Conservation (phyloP, 345 rosid genomes). For the Hibiscus syriacus region DNA sequence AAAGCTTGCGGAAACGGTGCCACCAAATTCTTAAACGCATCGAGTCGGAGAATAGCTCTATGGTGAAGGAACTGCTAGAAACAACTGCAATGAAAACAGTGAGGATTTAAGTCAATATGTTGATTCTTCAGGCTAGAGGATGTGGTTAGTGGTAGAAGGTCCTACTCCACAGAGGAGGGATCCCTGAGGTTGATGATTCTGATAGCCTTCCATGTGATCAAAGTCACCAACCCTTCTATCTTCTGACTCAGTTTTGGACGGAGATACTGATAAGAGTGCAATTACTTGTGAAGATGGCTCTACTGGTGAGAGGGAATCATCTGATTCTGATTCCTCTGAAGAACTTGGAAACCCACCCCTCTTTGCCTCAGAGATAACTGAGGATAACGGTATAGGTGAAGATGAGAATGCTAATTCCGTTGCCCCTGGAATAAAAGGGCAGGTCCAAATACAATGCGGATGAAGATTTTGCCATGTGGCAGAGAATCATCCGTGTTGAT, state of each 20-base stretch:
- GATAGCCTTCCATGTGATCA: slow-evolving; percentile 13
- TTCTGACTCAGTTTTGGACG: slow-evolving; percentile 6
- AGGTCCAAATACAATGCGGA: slow-evolving; percentile 28
- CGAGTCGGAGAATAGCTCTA: slow-evolving; percentile 23
- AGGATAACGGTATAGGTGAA: slow-evolving; percentile 16
- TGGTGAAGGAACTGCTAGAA: slow-evolving; percentile 33
- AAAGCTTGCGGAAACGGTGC: slow-evolving; percentile 55
- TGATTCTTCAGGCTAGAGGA: slow-evolving; percentile 42
- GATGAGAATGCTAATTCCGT: slow-evolving; percentile 25
- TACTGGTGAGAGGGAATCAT: slow-evolving; percentile 37
- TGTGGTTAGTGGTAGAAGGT: slow-evolving; percentile 23
- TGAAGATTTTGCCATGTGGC: slow-evolving; percentile 87
- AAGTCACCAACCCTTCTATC: slow-evolving; percentile 2
- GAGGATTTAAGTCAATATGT: slow-evolving; percentile 38
- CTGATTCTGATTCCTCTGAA: no score
- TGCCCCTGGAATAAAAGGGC: slow-evolving; percentile 21
- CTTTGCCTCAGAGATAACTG: slow-evolving; percentile 27
- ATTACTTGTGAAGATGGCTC: slow-evolving; percentile 4
- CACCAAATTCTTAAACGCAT: slow-evolving; percentile 28
- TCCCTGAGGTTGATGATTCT: slow-evolving; percentile 19
- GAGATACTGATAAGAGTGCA: neutral
- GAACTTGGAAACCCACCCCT: slow-evolving; percentile 42
- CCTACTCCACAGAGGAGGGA: slow-evolving; percentile 20
- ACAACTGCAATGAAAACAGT: slow-evolving; percentile 31
- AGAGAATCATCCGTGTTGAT: slow-evolving; percentile 84